Evolutionary conservation across 352 stramenopile species (phyloP).

Genomic region (Phytophthora uliginosa): DNA sequence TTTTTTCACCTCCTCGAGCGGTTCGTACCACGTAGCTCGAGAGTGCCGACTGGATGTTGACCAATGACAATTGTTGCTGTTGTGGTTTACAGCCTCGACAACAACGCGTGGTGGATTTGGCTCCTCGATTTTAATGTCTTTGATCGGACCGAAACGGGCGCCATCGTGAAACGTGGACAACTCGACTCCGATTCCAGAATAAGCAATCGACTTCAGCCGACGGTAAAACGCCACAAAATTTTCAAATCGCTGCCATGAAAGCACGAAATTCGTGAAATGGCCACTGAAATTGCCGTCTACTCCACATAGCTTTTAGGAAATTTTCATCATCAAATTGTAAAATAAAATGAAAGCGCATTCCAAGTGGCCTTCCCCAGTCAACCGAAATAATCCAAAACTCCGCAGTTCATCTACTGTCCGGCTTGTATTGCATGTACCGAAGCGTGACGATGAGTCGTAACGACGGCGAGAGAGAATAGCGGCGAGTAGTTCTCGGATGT

Average conservation of each 20-base stretch:
- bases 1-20: neutral
- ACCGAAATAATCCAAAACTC: slow-evolving; percentile 31
- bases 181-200: slow-evolving; percentile 6
- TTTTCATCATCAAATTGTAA: slow-evolving; percentile 18
- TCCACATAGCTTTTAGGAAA: neutral
- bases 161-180: slow-evolving; percentile 24
- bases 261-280: slow-evolving; percentile 17
- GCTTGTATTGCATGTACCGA: neutral
- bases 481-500: slow-evolving; percentile 1
- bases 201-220: slow-evolving; percentile 33
- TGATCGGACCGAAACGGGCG: slow-evolving; percentile 1
- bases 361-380: slow-evolving; percentile 8
- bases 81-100: slow-evolving; percentile 3
- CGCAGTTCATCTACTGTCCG: slow-evolving; percentile 27
- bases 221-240: slow-evolving; percentile 21
- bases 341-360: slow-evolving; percentile 31
- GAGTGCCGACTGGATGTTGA: slow-evolving; percentile 46
- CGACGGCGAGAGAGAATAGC: slow-evolving; percentile 7
- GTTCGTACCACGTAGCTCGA: slow-evolving; percentile 35
- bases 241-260: slow-evolving; percentile 29
- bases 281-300: neutral
- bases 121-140: neutral
- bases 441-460: no score
- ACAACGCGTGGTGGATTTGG: neutral
- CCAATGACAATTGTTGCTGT: slow-evolving; percentile 36